Evolutionary conservation across 495 filamentous ascomycete species (phyloP).

Genomic region (Penicillium chermesinum): DNA sequence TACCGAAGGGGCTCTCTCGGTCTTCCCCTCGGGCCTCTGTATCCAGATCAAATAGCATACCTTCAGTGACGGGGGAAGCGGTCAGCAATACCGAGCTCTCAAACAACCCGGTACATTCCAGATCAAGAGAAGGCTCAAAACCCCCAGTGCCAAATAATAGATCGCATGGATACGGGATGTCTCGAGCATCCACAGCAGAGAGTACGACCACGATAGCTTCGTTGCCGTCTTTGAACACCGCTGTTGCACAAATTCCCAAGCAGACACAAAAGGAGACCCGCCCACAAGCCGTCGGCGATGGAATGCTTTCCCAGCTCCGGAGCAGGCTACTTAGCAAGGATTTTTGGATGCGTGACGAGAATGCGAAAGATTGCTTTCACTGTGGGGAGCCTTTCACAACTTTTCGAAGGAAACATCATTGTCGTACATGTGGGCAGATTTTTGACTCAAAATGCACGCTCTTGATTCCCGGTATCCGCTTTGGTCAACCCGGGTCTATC

Average conservation of each 20-base stretch:
- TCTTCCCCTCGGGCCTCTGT: conserved; percentile 31
- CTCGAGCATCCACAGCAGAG: conserved; percentile 33
- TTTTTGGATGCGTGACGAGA: conserved; percentile 99
- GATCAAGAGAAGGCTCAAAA: conserved; percentile 19
- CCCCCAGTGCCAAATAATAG: conserved; percentile 21
- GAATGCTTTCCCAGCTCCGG: conserved; percentile 50
- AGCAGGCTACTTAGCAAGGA: conserved; percentile 86
- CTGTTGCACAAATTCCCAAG: conserved; percentile 14
- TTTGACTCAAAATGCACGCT: conserved; percentile 97
- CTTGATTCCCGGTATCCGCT: conserved; percentile 74
- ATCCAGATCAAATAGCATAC: conserved; percentile 37
- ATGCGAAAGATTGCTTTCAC: conserved; percentile 93
- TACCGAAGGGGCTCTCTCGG: conserved; percentile 29
- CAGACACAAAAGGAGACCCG: conserved; percentile 19
- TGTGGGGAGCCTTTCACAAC: conserved; percentile 88
- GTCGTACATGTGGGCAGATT: conserved; percentile 87
- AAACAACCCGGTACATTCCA: conserved; percentile 16
- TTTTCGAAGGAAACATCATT: conserved; percentile 95
- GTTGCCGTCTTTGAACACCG: conserved; percentile 31
- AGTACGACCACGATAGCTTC: conserved; percentile 25
- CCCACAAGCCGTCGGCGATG: conserved; percentile 18
- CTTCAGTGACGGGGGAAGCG: conserved; percentile 29
- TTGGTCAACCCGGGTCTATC: conserved; percentile 81
- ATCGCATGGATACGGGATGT: conserved; percentile 31
- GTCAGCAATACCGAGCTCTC: conserved; percentile 22